Percentiles rank a stretch among this genome's conserved stretches.
These are phyloP conservation scores for Rhizophagus clarus DNA, from an alignment of 192 early-diverging fungal genomes.

Conservation along the genomic window DNA sequence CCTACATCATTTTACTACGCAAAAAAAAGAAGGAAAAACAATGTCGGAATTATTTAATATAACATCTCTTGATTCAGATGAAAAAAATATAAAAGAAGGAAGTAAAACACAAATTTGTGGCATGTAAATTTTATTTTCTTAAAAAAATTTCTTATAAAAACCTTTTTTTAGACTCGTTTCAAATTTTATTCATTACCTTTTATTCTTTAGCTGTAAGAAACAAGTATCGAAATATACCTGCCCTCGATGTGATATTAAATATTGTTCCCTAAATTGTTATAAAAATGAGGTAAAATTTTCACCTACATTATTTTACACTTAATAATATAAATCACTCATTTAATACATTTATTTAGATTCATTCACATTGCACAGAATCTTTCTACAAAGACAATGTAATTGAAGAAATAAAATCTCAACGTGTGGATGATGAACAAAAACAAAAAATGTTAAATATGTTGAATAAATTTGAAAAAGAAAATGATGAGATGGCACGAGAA, in stretches of 20 bases:
- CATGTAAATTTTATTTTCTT: constrained; percentile 26
- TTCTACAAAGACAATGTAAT: constrained; percentile 64
- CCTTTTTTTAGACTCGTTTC: background rate
- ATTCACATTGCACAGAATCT: constrained; percentile 55
- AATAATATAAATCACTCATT: too few relatives aligned
- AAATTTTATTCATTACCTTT: constrained; percentile 6
- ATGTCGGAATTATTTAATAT: background rate
- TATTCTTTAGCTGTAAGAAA: constrained; percentile 52
- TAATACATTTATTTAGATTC: constrained; percentile 40
- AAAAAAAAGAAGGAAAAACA: background rate
- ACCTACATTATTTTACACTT: background rate
- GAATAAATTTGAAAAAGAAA: constrained; percentile 46
- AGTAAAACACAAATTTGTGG: constrained; percentile 10
- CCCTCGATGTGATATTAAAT: constrained; percentile 67
- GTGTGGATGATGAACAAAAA: constrained; percentile 45
- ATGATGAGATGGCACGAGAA: constrained; percentile 36
- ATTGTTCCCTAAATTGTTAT: constrained; percentile 67
- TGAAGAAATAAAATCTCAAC: constrained; percentile 51
- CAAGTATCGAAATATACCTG: constrained; percentile 64
- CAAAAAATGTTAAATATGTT: constrained; percentile 55
- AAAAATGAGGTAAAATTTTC: constrained; percentile 54
- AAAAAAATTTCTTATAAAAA: background rate
- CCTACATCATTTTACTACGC: too few relatives aligned
- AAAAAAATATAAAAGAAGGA: background rate
- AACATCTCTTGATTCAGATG: background rate